A percentile compares a stretch with the other conserved stretches of the same genome.
Evolutionary conservation across 2,329 filamentous ascomycete species (phyloP).

Genomic region (Chrysoporthe austroafricana): DNA sequence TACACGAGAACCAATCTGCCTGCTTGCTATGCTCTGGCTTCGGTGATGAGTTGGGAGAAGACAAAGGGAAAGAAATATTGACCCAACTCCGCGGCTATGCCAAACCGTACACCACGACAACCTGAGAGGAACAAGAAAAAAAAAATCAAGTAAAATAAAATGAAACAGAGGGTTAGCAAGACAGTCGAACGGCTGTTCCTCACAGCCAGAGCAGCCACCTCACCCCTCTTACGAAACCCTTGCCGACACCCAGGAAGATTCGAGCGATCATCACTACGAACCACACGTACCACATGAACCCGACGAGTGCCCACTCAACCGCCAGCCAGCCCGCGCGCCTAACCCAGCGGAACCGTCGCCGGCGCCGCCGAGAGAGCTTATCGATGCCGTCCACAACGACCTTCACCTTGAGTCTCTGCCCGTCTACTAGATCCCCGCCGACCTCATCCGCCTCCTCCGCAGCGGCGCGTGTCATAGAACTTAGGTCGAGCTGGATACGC

Average conservation of each 20-base stretch:
- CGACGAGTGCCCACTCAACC: conserved; percentile 86
- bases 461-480: conserved; percentile 65
- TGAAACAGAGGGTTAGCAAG: not conserved
- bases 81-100: conserved; percentile 27
- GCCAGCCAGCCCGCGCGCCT: conserved; percentile 77
- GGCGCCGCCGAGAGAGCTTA: conserved; percentile 71
- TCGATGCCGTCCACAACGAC: conserved; percentile 78
- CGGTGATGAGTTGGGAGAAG: conserved; percentile 22
- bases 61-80: conserved; percentile 13
- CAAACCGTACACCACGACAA: not conserved
- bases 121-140: conserved; percentile 21
- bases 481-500: conserved; percentile 56
- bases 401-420: conserved; percentile 80
- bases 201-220: conserved; percentile 85
- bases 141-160: not conserved
- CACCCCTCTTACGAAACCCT: conserved; percentile 61
- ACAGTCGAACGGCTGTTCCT: conserved; percentile 26
- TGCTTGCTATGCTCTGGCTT: conserved; percentile 8
- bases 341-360: conserved; percentile 72
- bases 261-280: conserved; percentile 80
- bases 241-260: conserved; percentile 64
- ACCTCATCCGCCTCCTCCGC: conserved; percentile 82
- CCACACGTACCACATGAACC: conserved; percentile 95
- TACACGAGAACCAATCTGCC: conserved; percentile 13
- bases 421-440: conserved; percentile 73